Base-by-base conservation (phyloP, 129 eudicot species). In the Erigeron canadensis region DNA sequence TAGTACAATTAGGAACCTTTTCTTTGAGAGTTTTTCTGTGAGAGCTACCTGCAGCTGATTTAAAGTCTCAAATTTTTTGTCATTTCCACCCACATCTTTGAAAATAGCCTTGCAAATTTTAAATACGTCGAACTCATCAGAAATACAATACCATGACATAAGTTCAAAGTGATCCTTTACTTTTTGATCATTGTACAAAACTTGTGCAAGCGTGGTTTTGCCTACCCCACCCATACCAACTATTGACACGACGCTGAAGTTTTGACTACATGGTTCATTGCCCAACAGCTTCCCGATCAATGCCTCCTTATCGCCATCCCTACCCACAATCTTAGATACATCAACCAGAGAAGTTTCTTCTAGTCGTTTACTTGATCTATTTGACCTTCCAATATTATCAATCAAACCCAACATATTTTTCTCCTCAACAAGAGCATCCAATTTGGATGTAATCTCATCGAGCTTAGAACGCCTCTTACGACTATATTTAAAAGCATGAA, bases 311-410 rank as follows among this genome's bases (percentile, higher is more conserved):
- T 66, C 71, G 0, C 42, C 22, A 5, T 66, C 57, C 22, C 71
- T 12, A 6, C 71, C 71, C 10, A 66, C 40, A 45, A 66, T 46
- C 22, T 1, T 8, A 0, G 71, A 66, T 23, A 0, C 58, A 66
- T 7, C 43, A 46, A 66, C 57, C 41, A 66, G 40, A 4, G 71
- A 66, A 21, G 71, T 66, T 22, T 6, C 12, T 56, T 66, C 71
- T 1, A n/a, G 0, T 12, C 12, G 18, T 11, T 41, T 0, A n/a
- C n/a, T n/a, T n/a, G n/a, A n/a, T 66, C 17, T 7, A 44, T 0
- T 9, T 19, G 55, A 65, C 16, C 43, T 34, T 60, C 28, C 18
- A 60, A 51, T 21, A 1, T 51, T 51, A n/a, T 19, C 17, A 51
- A 12, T 51, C 10, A 51, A 51, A 51, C 22, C 57, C 57, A 51